Base-by-base conservation (phyloP, 768 basidiomycete genomes). In the Boletus sensibilis region DNA sequence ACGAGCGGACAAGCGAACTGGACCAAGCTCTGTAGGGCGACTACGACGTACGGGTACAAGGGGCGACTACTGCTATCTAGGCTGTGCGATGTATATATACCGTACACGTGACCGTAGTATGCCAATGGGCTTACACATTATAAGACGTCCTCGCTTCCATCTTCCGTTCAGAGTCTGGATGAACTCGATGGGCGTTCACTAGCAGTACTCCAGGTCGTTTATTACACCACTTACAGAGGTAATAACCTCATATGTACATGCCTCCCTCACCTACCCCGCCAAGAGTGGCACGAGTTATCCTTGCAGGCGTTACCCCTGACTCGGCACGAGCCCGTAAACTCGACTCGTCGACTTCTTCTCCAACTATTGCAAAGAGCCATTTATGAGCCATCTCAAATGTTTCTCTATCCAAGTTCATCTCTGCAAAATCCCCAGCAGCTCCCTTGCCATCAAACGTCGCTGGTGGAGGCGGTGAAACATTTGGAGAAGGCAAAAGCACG, bases 401-500 rank as follows among this genome's bases (percentile, higher is more conserved):
- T 8, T 59, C 57, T 31, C 70, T 55, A 27, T 72, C 48, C 80
- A 80, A 81, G 31, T 66, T 65, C 3, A 57, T 38, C 52, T 75
- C 72, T 34, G 74, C 65, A 5, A 71, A 65, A 21, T 55, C 47
- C 4, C 57, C 56, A 6, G 47, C 11, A 25, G 50, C 34, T 39
- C 75, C 69, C 42, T 72, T 71, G 0, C 68, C 65, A 10, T 66
- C 64, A 38, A 84, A 67, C 4, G 61, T 59, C 23, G 71, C 72
- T 1, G 84, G 82, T 9, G 76, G 68, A 6, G 79, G 72, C 5
- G 69, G 67, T 5, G 76, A 68, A 23, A 79, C 74, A 50, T 75
- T 77, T 2, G 78, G 68, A 4, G 78, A 77, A 13, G 85, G 83
- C 6, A 84, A 67, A 31, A 85, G 76, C 23, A 85, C 55, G 13